A percentile compares a stretch with the other conserved stretches of the same genome.
Conservation (phyloP, 768 basidiomycete genomes). For the Russula sp. region DNA sequence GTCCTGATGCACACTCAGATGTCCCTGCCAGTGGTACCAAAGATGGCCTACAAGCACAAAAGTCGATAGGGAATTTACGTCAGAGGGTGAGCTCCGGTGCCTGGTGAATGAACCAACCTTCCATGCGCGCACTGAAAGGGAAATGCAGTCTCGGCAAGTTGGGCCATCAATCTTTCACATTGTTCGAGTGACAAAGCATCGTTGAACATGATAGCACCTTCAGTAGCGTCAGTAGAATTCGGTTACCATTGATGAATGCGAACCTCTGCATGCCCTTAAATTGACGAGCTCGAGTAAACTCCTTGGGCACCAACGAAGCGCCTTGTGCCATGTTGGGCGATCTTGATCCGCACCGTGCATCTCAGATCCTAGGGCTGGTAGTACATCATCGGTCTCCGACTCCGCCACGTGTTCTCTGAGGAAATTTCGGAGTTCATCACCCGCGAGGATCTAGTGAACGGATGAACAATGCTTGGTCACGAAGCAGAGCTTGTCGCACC, state of each 20-base stretch:
- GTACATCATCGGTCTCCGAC: conserved; percentile 44
- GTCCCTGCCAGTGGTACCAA: conserved; percentile 44
- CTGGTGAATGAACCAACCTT: conserved; percentile 40
- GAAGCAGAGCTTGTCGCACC: conserved; percentile 31
- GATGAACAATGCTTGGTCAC: conserved; percentile 2
- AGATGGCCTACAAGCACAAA: conserved; percentile 38
- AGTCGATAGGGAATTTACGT: neutral
- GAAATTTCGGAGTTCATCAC: conserved; percentile 68
- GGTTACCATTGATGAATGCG: neutral
- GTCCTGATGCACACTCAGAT: neutral
- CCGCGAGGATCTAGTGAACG: conserved; percentile 48
- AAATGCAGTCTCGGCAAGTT: conserved; percentile 65
- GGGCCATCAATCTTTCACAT: conserved; percentile 59
- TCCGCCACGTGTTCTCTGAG: conserved; percentile 66
- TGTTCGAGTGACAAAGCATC: conserved; percentile 65
- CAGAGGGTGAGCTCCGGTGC: neutral
- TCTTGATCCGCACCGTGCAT: neutral
- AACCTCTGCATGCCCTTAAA: conserved; percentile 94
- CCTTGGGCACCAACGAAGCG: conserved; percentile 76
- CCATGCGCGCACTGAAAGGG: conserved; percentile 99
- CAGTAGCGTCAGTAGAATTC: neutral
- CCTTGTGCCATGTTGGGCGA: conserved; percentile 52
- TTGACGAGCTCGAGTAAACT: conserved; percentile 80
- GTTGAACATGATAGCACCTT: conserved; percentile 98
- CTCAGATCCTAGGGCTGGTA: conserved; percentile 17